phyloP scores from a whole-genome alignment of 2,329 filamentous ascomycete genomes.

The Exophiala sp. region DNA sequence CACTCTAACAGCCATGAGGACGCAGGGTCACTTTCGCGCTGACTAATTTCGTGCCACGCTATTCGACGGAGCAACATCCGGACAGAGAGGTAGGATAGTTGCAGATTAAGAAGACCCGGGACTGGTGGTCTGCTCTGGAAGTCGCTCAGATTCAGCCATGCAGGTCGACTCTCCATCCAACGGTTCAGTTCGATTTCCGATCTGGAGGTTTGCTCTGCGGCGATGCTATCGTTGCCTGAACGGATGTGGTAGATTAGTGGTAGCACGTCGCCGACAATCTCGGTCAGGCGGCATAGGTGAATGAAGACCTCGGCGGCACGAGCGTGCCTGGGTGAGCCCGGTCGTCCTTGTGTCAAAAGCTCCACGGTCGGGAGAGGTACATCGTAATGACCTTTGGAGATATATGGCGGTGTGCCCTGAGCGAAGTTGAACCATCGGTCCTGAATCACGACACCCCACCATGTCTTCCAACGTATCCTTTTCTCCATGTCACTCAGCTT shows the following conservation, averaged over 20 bases:
- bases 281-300: constrained; percentile 50
- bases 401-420: constrained; percentile 54
- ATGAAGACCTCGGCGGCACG: constrained; percentile 51
- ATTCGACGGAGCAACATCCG: constrained; percentile 48
- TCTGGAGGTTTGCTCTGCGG: constrained; percentile 43
- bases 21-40: constrained; percentile 22
- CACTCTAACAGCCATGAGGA: constrained; percentile 27
- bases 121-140: constrained; percentile 35
- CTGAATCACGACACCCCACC: constrained; percentile 57
- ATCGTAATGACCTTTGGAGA: constrained; percentile 53
- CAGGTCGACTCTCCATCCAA: constrained; percentile 45
- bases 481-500: constrained; percentile 51
- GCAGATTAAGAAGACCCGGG: constrained; percentile 43
- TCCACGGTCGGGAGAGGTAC: constrained; percentile 52
- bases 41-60: constrained; percentile 41
- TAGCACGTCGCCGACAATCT: constrained; percentile 45
- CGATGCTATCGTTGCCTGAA: constrained; percentile 41
- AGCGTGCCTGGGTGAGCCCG: constrained; percentile 40
- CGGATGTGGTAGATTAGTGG: constrained; percentile 47
- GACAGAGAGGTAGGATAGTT: constrained; percentile 43
- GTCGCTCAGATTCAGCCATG: constrained; percentile 39
- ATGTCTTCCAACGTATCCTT: constrained; percentile 49
- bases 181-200: constrained; percentile 45
- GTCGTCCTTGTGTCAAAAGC: constrained; percentile 36
- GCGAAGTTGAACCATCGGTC: constrained; percentile 57